phyloP scores from a whole-genome alignment of 768 basidiomycete species.

The Macrolepiota dolichaula region DNA sequence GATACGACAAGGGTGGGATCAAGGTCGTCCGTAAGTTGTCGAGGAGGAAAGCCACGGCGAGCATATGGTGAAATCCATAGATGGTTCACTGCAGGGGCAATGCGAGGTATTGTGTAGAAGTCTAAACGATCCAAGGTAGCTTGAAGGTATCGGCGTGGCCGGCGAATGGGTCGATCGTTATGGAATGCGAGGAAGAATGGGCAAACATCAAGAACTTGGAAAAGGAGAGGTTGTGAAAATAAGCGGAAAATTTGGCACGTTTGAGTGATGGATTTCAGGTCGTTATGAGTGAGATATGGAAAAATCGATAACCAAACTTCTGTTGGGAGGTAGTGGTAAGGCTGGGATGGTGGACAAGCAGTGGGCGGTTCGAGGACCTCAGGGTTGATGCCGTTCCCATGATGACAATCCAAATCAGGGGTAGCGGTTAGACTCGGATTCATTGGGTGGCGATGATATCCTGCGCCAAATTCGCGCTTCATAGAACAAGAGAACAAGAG shows the following conservation, averaged over 20 bases:
- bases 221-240: slow-evolving; percentile 34
- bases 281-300: slow-evolving; percentile 24
- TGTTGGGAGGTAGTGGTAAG: slow-evolving; percentile 19
- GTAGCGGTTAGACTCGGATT: neutral
- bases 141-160: slow-evolving; percentile 26
- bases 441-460: neutral
- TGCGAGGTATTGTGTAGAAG: slow-evolving; percentile 28
- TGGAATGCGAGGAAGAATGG: slow-evolving; percentile 32
- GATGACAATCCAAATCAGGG: neutral
- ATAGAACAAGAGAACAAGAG: neutral
- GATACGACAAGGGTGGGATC: slow-evolving; percentile 29
- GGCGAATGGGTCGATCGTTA: slow-evolving; percentile 22
- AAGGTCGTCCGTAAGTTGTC: slow-evolving; percentile 27
- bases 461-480: neutral
- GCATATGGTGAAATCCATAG: slow-evolving; percentile 35
- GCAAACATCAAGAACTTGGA: slow-evolving; percentile 29
- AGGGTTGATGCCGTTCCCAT: neutral
- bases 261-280: slow-evolving; percentile 27
- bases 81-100: slow-evolving; percentile 30
- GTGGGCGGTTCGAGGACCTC: neutral
- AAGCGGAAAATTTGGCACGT: slow-evolving; percentile 28
- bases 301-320: slow-evolving; percentile 36
- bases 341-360: neutral
- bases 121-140: slow-evolving; percentile 26
- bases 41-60: slow-evolving; percentile 24